phyloP scores from a whole-genome alignment of 768 basidiomycete genomes.

The Lactifluus pinguis region DNA sequence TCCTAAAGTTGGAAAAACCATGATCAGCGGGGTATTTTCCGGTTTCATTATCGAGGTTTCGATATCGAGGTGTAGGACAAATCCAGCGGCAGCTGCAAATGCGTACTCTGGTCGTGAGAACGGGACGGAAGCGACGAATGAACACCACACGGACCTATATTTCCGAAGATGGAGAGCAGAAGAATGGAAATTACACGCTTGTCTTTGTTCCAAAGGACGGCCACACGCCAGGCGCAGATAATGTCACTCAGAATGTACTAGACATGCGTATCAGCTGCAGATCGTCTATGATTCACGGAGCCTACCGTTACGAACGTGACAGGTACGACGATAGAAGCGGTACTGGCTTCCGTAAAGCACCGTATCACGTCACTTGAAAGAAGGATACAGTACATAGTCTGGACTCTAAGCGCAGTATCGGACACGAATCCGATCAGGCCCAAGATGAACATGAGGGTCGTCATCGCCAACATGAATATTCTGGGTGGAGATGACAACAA shows the following conservation, averaged over 20 bases:
- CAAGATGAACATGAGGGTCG: conserved; percentile 11
- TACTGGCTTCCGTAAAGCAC: not conserved
- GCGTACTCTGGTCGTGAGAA: not conserved
- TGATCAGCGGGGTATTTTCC: conserved; percentile 1
- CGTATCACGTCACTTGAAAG: no score
- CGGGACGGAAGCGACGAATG: no score
- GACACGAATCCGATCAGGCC: conserved; percentile 2
- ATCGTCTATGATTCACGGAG: not conserved
- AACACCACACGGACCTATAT: not conserved
- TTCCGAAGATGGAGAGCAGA: conserved; percentile 4
- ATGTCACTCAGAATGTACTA: conserved; percentile 13
- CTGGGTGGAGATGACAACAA: conserved; percentile 7
- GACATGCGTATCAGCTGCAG: not conserved
- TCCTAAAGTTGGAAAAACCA: conserved; percentile 6
- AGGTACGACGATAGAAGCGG: not conserved
- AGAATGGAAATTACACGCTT: conserved; percentile 10
- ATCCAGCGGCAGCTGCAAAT: conserved; percentile 1
- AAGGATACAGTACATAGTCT: conserved; percentile 6
- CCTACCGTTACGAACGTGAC: conserved; percentile 7
- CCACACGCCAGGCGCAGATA: conserved; percentile 14
- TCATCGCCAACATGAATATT: conserved; percentile 8
- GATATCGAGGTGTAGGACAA: not conserved
- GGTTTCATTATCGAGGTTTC: not conserved
- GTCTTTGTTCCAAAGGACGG: conserved; percentile 9
- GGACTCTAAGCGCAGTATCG: conserved; percentile 1